Percentiles rank a stretch among this genome's conserved stretches.
Evolutionary conservation across 805 yeast species (phyloP).

Genomic region (Yamadazyma ubonensis): DNA sequence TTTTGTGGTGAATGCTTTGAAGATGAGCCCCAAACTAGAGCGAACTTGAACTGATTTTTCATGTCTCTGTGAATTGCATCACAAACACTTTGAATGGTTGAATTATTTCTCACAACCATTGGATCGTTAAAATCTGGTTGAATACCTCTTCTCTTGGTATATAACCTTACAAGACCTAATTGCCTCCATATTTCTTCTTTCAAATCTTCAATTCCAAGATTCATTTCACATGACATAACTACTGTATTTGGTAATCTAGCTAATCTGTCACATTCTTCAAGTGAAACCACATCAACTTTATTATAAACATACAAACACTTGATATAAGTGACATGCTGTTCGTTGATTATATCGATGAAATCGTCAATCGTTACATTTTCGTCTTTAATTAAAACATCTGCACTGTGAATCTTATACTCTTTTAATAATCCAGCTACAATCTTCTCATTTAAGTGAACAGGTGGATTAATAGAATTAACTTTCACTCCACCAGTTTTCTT

Average conservation of each 20-base stretch:
- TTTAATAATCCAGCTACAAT: conserved; percentile 72
- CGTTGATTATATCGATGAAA: conserved; percentile 85
- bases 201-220: conserved; percentile 81
- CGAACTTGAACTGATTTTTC: conserved; percentile 89
- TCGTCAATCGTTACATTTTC: conserved; percentile 90
- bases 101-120: conserved; percentile 78
- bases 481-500: conserved; percentile 93
- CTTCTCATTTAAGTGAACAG: conserved; percentile 77
- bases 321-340: conserved; percentile 80
- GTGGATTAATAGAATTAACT: conserved; percentile 76
- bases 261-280: conserved; percentile 89
- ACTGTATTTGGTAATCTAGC: conserved; percentile 92
- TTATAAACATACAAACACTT: conserved; percentile 92
- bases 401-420: conserved; percentile 88
- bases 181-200: conserved; percentile 93
- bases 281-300: conserved; percentile 91
- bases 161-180: conserved; percentile 73
- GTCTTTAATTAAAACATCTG: conserved; percentile 88
- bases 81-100: conserved; percentile 84
- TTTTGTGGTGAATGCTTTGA: conserved; percentile 96
- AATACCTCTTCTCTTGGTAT: conserved; percentile 84
- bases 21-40: conserved; percentile 94
- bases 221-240: conserved; percentile 90
- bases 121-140: conserved; percentile 85
- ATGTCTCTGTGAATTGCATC: conserved; percentile 90